These are phyloP conservation scores for Nemania serpens DNA, from an alignment of 2,329 filamentous ascomycete genomes.

Conservation along the genomic window DNA sequence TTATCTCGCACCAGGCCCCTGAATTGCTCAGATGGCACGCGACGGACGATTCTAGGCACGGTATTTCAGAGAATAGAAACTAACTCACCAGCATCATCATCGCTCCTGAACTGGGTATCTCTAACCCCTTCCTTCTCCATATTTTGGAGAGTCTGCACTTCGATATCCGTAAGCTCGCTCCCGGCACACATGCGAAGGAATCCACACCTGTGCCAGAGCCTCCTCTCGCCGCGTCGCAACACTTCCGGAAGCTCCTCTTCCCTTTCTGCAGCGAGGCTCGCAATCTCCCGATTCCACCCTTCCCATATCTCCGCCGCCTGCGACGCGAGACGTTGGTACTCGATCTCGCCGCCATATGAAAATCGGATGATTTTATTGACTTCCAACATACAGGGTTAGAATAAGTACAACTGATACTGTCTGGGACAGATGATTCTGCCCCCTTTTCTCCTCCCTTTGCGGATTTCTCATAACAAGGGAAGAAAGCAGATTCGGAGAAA, in stretches of 20 bases:
- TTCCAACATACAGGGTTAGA: constrained; percentile 1
- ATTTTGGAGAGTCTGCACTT: constrained; percentile 33
- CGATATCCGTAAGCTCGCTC: constrained; percentile 30
- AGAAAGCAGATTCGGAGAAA: not conserved
- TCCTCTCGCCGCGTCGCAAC: constrained; percentile 23
- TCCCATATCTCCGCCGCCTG: constrained; percentile 50
- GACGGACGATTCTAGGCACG: not conserved
- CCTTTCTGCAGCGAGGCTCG: constrained; percentile 15
- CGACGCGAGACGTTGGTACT: constrained; percentile 52
- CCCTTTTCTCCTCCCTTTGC: too few relatives aligned
- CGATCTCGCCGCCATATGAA: constrained; percentile 48
- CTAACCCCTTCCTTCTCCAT: constrained; percentile 37
- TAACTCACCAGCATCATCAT: constrained; percentile 33
- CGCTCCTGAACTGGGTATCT: constrained; percentile 34
- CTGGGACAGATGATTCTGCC: not conserved
- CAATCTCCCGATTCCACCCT: constrained; percentile 50
- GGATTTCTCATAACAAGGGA: not conserved
- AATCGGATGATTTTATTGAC: constrained; percentile 52
- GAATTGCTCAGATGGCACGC: not conserved
- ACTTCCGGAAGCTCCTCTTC: constrained; percentile 27
- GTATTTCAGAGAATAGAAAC: not conserved
- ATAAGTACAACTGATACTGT: not conserved
- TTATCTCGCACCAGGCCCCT: not conserved
- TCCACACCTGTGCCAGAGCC: constrained; percentile 36
- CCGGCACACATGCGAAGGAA: constrained; percentile 35